Percentiles rank a stretch among this genome's conserved stretches.
Conservation (phyloP, 805 yeast species). For the Pichia eremophila region DNA sequence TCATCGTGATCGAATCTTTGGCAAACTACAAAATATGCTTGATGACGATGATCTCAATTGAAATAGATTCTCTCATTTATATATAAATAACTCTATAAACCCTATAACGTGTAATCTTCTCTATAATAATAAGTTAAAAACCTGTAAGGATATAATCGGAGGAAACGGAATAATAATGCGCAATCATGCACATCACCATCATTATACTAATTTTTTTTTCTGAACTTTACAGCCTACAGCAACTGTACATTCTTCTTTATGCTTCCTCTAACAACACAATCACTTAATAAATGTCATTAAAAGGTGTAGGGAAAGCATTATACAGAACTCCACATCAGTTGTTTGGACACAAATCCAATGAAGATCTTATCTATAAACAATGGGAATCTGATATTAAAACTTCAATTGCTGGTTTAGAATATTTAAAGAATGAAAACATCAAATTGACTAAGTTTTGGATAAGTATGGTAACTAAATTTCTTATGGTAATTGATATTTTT, state of each 20-base stretch:
- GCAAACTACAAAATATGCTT: conserved; percentile 46
- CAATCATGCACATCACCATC: too few relatives aligned
- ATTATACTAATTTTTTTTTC: too few relatives aligned
- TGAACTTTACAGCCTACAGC: too few relatives aligned
- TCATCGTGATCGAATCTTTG: conserved; percentile 56
- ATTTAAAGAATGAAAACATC: conserved; percentile 24
- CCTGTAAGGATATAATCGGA: too few relatives aligned
- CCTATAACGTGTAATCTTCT: too few relatives aligned
- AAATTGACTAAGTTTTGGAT: conserved; percentile 22
- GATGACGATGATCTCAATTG: conserved; percentile 20
- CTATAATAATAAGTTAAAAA: too few relatives aligned
- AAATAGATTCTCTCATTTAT: background rate
- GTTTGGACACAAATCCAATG: conserved; percentile 25
- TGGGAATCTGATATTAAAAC: conserved; percentile 36
- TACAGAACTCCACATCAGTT: conserved; percentile 29
- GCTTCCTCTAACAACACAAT: too few relatives aligned
- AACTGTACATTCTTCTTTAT: too few relatives aligned
- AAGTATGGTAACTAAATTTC: conserved; percentile 26
- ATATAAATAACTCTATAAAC: too few relatives aligned
- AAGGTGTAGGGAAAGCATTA: conserved; percentile 29
- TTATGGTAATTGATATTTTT: conserved; percentile 25
- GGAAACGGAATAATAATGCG: too few relatives aligned
- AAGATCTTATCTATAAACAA: conserved; percentile 31
- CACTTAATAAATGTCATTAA: conserved; percentile 22
- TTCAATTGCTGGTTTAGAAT: conserved; percentile 36